These are phyloP conservation scores for Durusdinium trenchii DNA, from an alignment of 73 alveolate species.

Conservation along the genomic window DNA sequence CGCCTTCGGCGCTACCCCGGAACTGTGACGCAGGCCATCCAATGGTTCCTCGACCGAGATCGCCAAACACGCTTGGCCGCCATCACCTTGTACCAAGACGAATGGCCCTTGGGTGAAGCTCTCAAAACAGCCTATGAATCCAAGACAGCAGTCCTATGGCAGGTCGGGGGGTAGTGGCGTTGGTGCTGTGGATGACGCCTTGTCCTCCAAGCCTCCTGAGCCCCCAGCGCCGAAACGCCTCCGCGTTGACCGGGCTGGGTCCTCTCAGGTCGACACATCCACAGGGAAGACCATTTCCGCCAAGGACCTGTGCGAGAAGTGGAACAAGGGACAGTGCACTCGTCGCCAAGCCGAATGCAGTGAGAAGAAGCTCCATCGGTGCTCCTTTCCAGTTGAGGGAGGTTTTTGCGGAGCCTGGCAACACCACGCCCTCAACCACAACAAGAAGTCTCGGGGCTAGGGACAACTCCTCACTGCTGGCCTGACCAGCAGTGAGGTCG, in stretches of 20 bases:
- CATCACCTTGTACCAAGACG: too few relatives aligned
- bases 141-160: constrained; percentile 55
- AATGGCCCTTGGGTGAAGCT: constrained; percentile 11
- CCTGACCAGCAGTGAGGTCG: constrained; percentile 20
- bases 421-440: background rate
- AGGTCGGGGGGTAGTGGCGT: background rate
- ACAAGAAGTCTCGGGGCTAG: background rate
- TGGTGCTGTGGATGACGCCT: background rate
- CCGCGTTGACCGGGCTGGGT: background rate
- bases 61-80: too few relatives aligned
- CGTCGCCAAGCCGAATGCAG: background rate
- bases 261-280: background rate
- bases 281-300: too few relatives aligned
- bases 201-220: background rate
- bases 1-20: too few relatives aligned
- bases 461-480: constrained; percentile 73
- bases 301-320: background rate
- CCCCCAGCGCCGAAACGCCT: constrained; percentile 8
- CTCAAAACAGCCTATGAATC: background rate
- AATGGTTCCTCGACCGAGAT: too few relatives aligned
- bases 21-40: too few relatives aligned
- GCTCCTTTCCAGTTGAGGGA: background rate
- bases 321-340: constrained; percentile 35
- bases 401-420: constrained; percentile 69
- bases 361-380: background rate